Base-by-base conservation (phyloP, 2,329 filamentous ascomycete genomes). In the Fusarium udum region DNA sequence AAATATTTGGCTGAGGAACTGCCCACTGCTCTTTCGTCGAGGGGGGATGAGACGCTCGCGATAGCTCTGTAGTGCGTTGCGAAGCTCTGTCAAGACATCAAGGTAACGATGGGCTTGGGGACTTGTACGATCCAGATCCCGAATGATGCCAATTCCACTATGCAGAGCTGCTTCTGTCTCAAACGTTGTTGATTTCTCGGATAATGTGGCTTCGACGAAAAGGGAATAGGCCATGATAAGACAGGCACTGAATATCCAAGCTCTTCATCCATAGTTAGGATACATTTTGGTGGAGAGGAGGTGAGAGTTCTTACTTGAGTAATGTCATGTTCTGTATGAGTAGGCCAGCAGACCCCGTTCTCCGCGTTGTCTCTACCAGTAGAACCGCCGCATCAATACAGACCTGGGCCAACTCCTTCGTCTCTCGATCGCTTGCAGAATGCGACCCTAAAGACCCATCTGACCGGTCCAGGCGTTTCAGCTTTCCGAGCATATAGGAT, bases 231-330 rank as follows among this genome's bases (percentile, higher is more conserved):
- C 61, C n/a, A 63, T 28, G 1, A 63, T 63, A 2, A 63, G n/a
- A 1, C 61, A 63, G 4, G 42, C 61, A 4, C 61, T 63, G 2
- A 63, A 63, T 14, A 63, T 63, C 61, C 61, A 63, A 10, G 61
- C 61, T 31, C 61, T 61, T 16, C 1, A 7, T 15, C 0, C 0
- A 4, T 1, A 0, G 28, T 63, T 15, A 62, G 51, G 4, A 12
- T 2, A 6, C 2, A 2, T 4, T 12, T 16, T 8, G 3, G 0
- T 1, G 1, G 4, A 24, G 7, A 1, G 6, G 2, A 14, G 1
- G 8, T 14, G 4, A 0, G 24, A 32, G 14, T 4, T 10, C 42
- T 61, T 48, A 61, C 61, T 63, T 63, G 4, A 63, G 40, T 3
- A 63, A 15, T 1, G 56, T 18, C 61, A 63, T 63, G 9, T 61